Conservation (phyloP, 164 flowering plant genomes). For the Aristolochia contorta region DNA sequence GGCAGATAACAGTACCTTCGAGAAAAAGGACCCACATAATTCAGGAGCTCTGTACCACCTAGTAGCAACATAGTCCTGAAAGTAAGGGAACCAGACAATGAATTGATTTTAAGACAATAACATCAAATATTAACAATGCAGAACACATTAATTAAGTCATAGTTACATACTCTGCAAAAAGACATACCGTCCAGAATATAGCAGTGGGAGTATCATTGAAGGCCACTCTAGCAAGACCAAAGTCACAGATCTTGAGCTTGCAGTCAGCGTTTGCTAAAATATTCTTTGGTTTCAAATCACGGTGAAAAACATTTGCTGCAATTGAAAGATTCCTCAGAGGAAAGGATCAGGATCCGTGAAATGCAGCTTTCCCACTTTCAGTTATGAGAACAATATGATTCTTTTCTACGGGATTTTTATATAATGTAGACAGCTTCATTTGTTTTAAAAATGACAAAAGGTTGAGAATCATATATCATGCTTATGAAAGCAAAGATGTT, state of each 20-base stretch:
- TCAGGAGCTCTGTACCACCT: conserved; percentile 99
- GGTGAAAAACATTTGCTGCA: conserved; percentile 60
- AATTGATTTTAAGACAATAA: neutral
- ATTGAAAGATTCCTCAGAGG: conserved; percentile 1
- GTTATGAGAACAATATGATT: no score
- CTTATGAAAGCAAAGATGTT: no score
- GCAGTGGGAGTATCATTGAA: conserved; percentile 81
- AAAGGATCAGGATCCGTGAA: conserved; percentile 1
- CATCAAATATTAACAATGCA: neutral
- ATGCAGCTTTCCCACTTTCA: neutral
- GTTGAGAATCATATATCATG: no score
- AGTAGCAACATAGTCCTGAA: conserved; percentile 95
- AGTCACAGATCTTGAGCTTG: conserved; percentile 90
- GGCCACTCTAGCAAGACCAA: conserved; percentile 91
- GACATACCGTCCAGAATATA: conserved; percentile 79
- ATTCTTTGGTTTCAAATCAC: conserved; percentile 87
- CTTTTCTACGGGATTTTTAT: no score
- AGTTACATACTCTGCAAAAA: neutral
- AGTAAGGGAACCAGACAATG: conserved; percentile 1
- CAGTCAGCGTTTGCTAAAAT: conserved; percentile 93
- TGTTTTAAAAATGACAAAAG: no score
- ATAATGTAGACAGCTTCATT: no score
- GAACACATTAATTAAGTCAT: neutral
- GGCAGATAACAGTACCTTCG: conserved; percentile 45
- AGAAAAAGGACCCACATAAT: conserved; percentile 94